These are phyloP conservation scores for Metschnikowia cubensis DNA, from an alignment of 805 yeast species.

Conservation along the genomic window DNA sequence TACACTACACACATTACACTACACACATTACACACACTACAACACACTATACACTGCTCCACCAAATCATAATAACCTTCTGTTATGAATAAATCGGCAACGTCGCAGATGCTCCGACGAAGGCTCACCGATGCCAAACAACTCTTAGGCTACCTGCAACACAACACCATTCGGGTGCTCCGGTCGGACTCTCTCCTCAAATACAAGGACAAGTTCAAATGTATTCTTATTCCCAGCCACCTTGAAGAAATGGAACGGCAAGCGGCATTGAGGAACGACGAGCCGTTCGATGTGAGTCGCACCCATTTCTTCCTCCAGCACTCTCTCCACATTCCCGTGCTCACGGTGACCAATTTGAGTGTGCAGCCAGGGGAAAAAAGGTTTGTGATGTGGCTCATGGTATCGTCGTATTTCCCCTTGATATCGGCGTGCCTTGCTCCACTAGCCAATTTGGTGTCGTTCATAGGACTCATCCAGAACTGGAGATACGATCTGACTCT, in stretches of 20 bases:
- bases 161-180: conserved; percentile 6
- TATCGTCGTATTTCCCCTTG: conserved; percentile 70
- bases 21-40: too few relatives aligned
- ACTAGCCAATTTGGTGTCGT: conserved; percentile 66
- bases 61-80: too few relatives aligned
- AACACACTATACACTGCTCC: too few relatives aligned
- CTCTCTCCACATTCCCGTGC: conserved; percentile 31
- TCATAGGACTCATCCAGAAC: conserved; percentile 63
- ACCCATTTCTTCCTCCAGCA: conserved; percentile 23
- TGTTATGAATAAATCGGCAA: background rate
- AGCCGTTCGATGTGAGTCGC: conserved; percentile 6
- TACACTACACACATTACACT: too few relatives aligned
- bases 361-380: conserved; percentile 36
- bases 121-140: conserved; percentile 9
- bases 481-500: conserved; percentile 49
- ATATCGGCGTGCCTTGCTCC: conserved; percentile 79
- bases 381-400: conserved; percentile 55
- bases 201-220: conserved; percentile 15
- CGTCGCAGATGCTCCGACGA: conserved; percentile 5
- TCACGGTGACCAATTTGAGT: conserved; percentile 26
- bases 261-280: background rate
- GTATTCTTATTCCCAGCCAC: conserved; percentile 11
- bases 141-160: conserved; percentile 7
- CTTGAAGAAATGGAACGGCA: conserved; percentile 3
- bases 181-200: conserved; percentile 9